Evolutionary conservation across 306 rosid genomes (phyloP).

Genomic region (Canavalia ensiformis): DNA sequence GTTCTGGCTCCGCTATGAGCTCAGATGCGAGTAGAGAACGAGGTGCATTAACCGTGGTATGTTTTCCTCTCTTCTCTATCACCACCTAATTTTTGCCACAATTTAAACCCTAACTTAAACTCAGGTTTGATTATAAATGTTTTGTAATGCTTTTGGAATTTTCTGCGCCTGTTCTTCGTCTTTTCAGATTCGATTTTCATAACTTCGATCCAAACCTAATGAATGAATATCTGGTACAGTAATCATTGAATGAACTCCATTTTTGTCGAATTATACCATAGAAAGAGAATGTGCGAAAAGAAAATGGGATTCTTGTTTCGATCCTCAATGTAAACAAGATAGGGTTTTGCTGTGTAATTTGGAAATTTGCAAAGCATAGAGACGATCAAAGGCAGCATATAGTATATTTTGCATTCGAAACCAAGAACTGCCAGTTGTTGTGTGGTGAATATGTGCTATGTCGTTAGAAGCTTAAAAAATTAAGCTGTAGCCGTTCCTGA

Average conservation of each 20-base stretch:
- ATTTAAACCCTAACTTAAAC: slow-evolving; percentile 42
- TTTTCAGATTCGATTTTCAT: slow-evolving; percentile 41
- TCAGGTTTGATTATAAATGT: background rate
- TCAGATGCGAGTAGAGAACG: slow-evolving; percentile 47
- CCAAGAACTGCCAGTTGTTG: slow-evolving; percentile 18
- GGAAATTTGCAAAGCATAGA: slow-evolving; percentile 9
- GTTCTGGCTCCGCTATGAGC: slow-evolving; percentile 57
- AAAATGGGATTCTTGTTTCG: slow-evolving; percentile 44
- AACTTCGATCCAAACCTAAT: slow-evolving; percentile 41
- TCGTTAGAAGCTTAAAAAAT: background rate
- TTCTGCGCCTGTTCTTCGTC: slow-evolving; percentile 26
- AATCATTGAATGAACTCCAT: background rate
- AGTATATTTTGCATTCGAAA: slow-evolving; percentile 12
- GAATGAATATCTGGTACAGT: slow-evolving; percentile 7
- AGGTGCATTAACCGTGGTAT: slow-evolving; percentile 53
- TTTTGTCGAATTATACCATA: slow-evolving; percentile 13
- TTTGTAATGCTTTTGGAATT: slow-evolving; percentile 3
- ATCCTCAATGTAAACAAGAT: slow-evolving; percentile 24
- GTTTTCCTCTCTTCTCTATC: slow-evolving; percentile 23
- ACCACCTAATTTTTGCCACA: background rate
- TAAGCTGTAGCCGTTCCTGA: slow-evolving; percentile 30
- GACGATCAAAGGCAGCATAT: slow-evolving; percentile 20
- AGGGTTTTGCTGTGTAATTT: slow-evolving; percentile 27
- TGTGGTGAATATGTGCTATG: slow-evolving; percentile 1
- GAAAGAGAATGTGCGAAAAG: background rate